These are phyloP conservation scores for Eruca vesicaria DNA, from an alignment of 441 rosid genomes.

Conservation along the genomic window DNA sequence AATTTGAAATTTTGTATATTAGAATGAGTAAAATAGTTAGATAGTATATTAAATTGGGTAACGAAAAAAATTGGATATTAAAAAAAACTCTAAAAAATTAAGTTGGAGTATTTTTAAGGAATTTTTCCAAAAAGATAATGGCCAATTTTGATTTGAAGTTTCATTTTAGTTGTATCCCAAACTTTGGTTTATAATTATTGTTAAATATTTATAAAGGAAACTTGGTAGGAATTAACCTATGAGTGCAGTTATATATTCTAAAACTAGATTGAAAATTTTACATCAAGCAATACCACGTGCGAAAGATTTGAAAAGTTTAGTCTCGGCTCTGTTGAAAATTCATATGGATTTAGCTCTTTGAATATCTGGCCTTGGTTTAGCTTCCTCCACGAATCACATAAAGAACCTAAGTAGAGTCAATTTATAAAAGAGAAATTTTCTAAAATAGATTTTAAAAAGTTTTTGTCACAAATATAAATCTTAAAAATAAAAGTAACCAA, in stretches of 20 bases:
- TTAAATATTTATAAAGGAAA: background rate
- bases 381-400: conserved; percentile 78
- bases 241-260: background rate
- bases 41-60: no score
- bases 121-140: no score
- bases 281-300: conserved; percentile 26
- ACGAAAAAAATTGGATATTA: no score
- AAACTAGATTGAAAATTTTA: background rate
- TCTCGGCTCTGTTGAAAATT: conserved; percentile 43
- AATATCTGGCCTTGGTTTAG: conserved; percentile 58
- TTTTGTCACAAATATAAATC: no score
- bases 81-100: no score
- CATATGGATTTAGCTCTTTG: conserved; percentile 30
- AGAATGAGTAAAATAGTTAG: no score
- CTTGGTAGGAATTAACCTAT: background rate
- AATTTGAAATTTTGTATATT: no score
- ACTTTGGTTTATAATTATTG: background rate
- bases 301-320: conserved; percentile 31
- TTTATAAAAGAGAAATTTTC: no score
- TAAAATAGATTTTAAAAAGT: background rate
- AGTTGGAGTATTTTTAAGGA: no score
- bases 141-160: background rate
- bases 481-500: no score
- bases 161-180: background rate
- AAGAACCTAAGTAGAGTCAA: no score